Conservation (phyloP, 495 filamentous ascomycete species). For the Penicillium mononematosum region DNA sequence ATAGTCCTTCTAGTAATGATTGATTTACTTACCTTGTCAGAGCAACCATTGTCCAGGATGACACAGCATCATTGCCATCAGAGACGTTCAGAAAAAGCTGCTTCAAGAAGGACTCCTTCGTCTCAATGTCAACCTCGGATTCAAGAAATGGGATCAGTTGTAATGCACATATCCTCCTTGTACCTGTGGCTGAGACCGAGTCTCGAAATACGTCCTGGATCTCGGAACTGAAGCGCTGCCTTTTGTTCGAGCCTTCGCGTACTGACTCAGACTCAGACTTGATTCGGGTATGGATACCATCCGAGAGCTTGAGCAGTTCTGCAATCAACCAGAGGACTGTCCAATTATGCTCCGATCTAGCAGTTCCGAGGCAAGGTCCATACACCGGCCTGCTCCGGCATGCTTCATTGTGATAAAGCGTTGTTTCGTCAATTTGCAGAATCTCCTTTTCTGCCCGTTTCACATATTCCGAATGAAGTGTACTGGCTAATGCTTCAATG, state of each 20-base stretch:
- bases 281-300: constrained; percentile 20
- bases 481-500: constrained; percentile 57
- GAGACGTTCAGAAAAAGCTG: constrained; percentile 49
- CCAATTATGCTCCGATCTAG: constrained; percentile 51
- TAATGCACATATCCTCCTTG: constrained; percentile 63
- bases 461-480: constrained; percentile 70
- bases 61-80: constrained; percentile 54
- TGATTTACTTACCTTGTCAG: constrained; percentile 52
- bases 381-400: constrained; percentile 24
- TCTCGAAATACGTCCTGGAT: constrained; percentile 63
- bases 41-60: constrained; percentile 67
- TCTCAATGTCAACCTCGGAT: constrained; percentile 37
- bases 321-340: constrained; percentile 45
- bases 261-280: constrained; percentile 13
- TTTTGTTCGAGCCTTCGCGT: constrained; percentile 50
- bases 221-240: constrained; percentile 55
- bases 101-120: constrained; percentile 46
- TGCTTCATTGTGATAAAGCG: constrained; percentile 46
- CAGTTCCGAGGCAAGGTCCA: constrained; percentile 42
- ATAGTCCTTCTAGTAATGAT: neutral
- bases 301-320: constrained; percentile 33
- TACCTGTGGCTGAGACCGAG: constrained; percentile 52
- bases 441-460: constrained; percentile 66
- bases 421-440: constrained; percentile 73
- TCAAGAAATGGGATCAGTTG: constrained; percentile 77